These are phyloP conservation scores for Colletotrichum godetiae DNA, from an alignment of 2,329 filamentous ascomycete species.

Conservation along the genomic window DNA sequence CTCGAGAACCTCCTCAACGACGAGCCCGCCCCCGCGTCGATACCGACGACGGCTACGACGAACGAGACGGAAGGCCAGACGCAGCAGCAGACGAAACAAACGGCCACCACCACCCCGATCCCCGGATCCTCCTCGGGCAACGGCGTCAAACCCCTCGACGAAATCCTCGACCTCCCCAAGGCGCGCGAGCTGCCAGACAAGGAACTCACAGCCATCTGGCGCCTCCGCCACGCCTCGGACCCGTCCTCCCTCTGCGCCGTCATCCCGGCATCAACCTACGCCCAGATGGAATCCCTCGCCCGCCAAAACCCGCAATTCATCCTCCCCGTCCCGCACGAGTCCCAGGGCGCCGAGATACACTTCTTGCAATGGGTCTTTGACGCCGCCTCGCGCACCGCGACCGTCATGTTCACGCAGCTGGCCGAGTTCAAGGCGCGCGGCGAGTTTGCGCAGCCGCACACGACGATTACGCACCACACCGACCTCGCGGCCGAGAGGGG, in stretches of 20 bases:
- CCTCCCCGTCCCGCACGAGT: constrained; percentile 80
- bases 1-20: constrained; percentile 41
- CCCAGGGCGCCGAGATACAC: constrained; percentile 87
- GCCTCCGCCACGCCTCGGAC: constrained; percentile 82
- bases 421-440: constrained; percentile 93
- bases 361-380: constrained; percentile 98
- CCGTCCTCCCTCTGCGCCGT: constrained; percentile 84
- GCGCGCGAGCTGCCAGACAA: constrained; percentile 76
- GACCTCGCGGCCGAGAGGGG: constrained; percentile 81
- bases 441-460: constrained; percentile 91
- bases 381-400: constrained; percentile 68
- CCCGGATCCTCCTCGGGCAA: constrained; percentile 40
- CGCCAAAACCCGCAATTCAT: constrained; percentile 87
- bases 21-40: constrained; percentile 45
- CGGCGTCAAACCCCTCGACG: constrained; percentile 58
- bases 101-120: background rate
- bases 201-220: constrained; percentile 91
- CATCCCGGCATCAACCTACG: constrained; percentile 80
- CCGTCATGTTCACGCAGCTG: constrained; percentile 92
- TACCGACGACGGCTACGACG: constrained; percentile 16
- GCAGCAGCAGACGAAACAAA: background rate
- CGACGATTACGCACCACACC: constrained; percentile 90
- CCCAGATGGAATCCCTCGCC: constrained; percentile 76
- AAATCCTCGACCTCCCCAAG: constrained; percentile 82
- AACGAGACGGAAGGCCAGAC: background rate